These are phyloP conservation scores for Rhodomyrtus tomentosa DNA, from an alignment of 345 rosid species.

Conservation along the genomic window DNA sequence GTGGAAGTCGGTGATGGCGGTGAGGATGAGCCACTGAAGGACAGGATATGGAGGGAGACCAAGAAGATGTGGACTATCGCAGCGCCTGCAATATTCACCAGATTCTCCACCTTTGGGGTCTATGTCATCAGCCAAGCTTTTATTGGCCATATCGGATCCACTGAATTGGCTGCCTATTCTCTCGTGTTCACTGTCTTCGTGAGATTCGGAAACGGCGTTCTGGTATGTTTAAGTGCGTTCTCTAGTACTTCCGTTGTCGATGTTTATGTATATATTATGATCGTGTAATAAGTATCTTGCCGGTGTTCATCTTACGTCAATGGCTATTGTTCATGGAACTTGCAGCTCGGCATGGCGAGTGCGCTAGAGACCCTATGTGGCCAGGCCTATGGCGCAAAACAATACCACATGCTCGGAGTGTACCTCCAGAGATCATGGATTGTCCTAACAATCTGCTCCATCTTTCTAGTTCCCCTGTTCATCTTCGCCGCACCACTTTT, in stretches of 20 bases:
- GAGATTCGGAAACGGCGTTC: slow-evolving; percentile 51
- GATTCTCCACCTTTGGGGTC: slow-evolving; percentile 53
- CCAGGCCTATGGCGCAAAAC: slow-evolving; percentile 78
- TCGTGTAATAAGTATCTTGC: neutral
- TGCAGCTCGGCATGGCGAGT: slow-evolving; percentile 84
- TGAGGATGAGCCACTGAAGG: neutral
- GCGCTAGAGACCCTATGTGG: slow-evolving; percentile 80
- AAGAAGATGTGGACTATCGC: slow-evolving; percentile 71
- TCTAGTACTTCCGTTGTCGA: neutral
- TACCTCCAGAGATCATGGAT: slow-evolving; percentile 87
- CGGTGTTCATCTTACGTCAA: neutral
- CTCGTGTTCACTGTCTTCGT: slow-evolving; percentile 49
- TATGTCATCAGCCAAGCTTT: slow-evolving; percentile 53
- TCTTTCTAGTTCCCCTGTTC: slow-evolving; percentile 42
- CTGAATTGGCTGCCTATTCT: slow-evolving; percentile 63
- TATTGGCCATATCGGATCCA: slow-evolving; percentile 57
- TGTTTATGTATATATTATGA: neutral
- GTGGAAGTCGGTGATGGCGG: neutral
- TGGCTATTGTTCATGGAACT: neutral
- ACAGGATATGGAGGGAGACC: slow-evolving; percentile 39
- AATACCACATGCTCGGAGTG: slow-evolving; percentile 68
- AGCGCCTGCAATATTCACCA: slow-evolving; percentile 66
- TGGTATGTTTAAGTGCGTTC: slow-evolving; percentile 24
- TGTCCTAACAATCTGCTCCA: slow-evolving; percentile 21
- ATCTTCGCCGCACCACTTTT: slow-evolving; percentile 42